Evolutionary conservation across 257 asterid genomes (phyloP).

Genomic region (Knoxia roxburghii): DNA sequence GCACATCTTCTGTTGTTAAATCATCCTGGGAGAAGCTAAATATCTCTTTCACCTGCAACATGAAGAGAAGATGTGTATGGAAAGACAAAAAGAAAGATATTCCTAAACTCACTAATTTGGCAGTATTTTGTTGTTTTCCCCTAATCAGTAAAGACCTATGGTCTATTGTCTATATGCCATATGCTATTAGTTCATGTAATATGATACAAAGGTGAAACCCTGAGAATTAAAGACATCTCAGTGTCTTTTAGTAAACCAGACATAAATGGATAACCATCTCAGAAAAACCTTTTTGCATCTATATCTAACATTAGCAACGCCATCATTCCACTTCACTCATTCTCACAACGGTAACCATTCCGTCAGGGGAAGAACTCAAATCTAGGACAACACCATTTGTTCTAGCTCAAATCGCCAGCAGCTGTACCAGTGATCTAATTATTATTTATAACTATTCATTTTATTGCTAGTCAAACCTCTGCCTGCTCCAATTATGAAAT

Average conservation of each 20-base stretch:
- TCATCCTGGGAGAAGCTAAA: constrained; percentile 84
- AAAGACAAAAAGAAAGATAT: not conserved
- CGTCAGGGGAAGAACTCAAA: not conserved
- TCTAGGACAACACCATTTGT: not conserved
- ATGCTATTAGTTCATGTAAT: not conserved
- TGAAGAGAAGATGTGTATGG: not conserved
- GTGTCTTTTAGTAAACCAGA: not conserved
- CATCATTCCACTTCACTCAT: not conserved
- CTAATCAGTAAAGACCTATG: not conserved
- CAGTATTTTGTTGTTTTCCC: not conserved
- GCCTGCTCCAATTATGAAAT: not conserved
- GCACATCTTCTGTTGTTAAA: constrained; percentile 80
- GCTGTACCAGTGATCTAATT: not conserved
- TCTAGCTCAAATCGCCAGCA: not conserved
- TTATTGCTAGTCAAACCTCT: not conserved
- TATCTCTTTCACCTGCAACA: constrained; percentile 68
- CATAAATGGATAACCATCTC: not conserved
- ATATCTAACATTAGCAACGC: not conserved
- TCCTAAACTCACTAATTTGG: not conserved
- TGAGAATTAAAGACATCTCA: not conserved
- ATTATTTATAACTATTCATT: not conserved
- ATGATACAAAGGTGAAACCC: not conserved
- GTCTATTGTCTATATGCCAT: not conserved
- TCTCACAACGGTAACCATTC: not conserved
- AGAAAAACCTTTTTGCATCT: not conserved